Evolutionary conservation across 306 rosid genomes (phyloP), one percentile per base, ranked within the genome.

Genomic region (Calophaca sinica): DNA sequence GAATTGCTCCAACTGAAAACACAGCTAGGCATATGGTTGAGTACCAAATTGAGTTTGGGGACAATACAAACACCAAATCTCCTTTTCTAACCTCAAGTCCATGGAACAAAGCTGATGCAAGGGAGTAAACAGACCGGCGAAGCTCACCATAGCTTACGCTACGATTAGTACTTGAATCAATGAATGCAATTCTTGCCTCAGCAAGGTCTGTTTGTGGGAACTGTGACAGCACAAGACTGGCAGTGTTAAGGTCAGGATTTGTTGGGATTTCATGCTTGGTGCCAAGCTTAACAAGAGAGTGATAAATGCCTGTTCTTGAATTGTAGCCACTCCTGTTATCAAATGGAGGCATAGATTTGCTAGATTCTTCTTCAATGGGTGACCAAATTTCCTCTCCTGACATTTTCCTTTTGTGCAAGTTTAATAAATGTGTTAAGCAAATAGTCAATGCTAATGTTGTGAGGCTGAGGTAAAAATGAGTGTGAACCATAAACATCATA

Each of bases 1-100:
- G 68, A 46, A 88, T 68, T 53, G 98, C 98, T 5, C 98, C 97
- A 36, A 89, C 11, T 12, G 90, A 89, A 12, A 93, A 51, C 71
- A 91, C 96, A 3, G 96, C 94, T 32, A 93, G 44, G 72, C 94
- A 93, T 33, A 89, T 86, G 11, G 84, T 80, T 13, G 96, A 92
- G 66, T 87, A 93, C 32, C 88, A 54, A 13, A 86, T 45, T 9
- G 96, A 89, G 84, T 91, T 93, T 0, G 97, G 86, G 1, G 96
- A 87, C 78, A 91, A 61, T 7, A 91, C 38, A 50, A 93, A 86
- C 69, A 93, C 92, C 9, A 93, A 94, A 39, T 91, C 91, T 8
- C 93, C 93, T 86, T 88, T 91, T 67, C 81, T 79, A 61, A 93
- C 63, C 35, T 86, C 94, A 7, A 89, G 88, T 41, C 87, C 94